A percentile compares a stretch with the other conserved stretches of the same genome.
Evolutionary conservation across 1,284 basidiomycete species (phyloP).

Genomic region (Gymnopus androsaceus): DNA sequence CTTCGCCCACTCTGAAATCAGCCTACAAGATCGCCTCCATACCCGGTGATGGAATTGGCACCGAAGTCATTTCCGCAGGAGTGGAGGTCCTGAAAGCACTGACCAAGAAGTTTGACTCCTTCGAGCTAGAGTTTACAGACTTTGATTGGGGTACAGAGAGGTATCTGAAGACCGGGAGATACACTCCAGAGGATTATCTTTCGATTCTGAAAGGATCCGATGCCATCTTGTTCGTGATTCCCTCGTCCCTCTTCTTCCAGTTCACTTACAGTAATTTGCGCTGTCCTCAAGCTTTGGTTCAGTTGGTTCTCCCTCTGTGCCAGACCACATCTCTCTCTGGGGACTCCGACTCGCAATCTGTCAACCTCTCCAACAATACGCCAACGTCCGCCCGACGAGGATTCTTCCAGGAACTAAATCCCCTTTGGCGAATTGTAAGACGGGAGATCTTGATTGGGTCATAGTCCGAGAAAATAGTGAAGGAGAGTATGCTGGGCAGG

Average conservation of each 20-base stretch:
- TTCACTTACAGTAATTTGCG: slow-evolving; percentile 13
- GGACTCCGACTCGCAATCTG: slow-evolving; percentile 52
- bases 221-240: slow-evolving; percentile 17
- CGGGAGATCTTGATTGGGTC: slow-evolving; percentile 48
- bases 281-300: slow-evolving; percentile 26
- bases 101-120: slow-evolving; percentile 25
- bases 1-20: slow-evolving; percentile 1
- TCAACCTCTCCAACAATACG: slow-evolving; percentile 56
- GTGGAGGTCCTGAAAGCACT: slow-evolving; percentile 22
- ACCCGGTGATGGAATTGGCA: slow-evolving; percentile 59
- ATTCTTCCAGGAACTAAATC: slow-evolving; percentile 52
- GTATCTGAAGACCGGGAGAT: slow-evolving; percentile 33
- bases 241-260: background rate
- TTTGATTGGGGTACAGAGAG: slow-evolving; percentile 39
- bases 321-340: slow-evolving; percentile 63
- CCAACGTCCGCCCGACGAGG: slow-evolving; percentile 53
- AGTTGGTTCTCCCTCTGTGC: slow-evolving; percentile 38
- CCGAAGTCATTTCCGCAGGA: slow-evolving; percentile 20
- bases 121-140: slow-evolving; percentile 36
- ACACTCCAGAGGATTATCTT: slow-evolving; percentile 40
- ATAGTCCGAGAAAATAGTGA: slow-evolving; percentile 60
- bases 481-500: slow-evolving; percentile 56
- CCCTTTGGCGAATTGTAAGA: slow-evolving; percentile 42
- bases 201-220: slow-evolving; percentile 35
- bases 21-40: slow-evolving; percentile 54